Conservation (phyloP, 2,329 filamentous ascomycete species). For the Aspergillus ochraceoroseus region DNA sequence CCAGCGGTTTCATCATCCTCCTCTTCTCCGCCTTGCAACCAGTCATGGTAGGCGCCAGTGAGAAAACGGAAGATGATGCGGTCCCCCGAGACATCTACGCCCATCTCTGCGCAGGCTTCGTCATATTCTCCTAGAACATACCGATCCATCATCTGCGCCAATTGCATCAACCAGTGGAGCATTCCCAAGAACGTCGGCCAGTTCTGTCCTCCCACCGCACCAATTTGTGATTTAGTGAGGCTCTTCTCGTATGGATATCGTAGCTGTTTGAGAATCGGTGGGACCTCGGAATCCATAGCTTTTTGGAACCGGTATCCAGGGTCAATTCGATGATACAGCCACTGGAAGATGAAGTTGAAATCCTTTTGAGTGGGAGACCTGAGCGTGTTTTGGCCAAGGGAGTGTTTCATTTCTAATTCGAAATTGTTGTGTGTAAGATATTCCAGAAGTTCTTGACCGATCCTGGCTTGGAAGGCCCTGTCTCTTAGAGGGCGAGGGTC, state of each 20-base stretch:
- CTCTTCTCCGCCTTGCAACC: slow-evolving; percentile 88
- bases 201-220: slow-evolving; percentile 91
- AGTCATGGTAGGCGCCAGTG: slow-evolving; percentile 83
- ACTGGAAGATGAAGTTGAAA: slow-evolving; percentile 97
- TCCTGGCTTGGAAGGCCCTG: slow-evolving; percentile 69
- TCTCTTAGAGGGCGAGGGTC: slow-evolving; percentile 86
- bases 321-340: slow-evolving; percentile 93
- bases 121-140: slow-evolving; percentile 77
- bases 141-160: slow-evolving; percentile 87
- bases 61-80: slow-evolving; percentile 93
- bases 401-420: slow-evolving; percentile 95
- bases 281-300: slow-evolving; percentile 91
- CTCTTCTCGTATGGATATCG: slow-evolving; percentile 92
- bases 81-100: slow-evolving; percentile 81
- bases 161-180: slow-evolving; percentile 98
- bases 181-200: slow-evolving; percentile 93
- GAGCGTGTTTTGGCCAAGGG: slow-evolving; percentile 81
- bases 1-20: slow-evolving; percentile 80
- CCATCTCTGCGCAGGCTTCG: slow-evolving; percentile 80
- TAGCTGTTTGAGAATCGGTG: slow-evolving; percentile 84
- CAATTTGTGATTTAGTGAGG: slow-evolving; percentile 93
- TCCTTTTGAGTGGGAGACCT: slow-evolving; percentile 96
- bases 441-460: slow-evolving; percentile 84
- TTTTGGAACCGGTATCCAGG: slow-evolving; percentile 91
- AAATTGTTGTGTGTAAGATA: slow-evolving; percentile 93